Evolutionary conservation across 2,329 filamentous ascomycete species (phyloP).

Genomic region (Nigrospora sphaerica): DNA sequence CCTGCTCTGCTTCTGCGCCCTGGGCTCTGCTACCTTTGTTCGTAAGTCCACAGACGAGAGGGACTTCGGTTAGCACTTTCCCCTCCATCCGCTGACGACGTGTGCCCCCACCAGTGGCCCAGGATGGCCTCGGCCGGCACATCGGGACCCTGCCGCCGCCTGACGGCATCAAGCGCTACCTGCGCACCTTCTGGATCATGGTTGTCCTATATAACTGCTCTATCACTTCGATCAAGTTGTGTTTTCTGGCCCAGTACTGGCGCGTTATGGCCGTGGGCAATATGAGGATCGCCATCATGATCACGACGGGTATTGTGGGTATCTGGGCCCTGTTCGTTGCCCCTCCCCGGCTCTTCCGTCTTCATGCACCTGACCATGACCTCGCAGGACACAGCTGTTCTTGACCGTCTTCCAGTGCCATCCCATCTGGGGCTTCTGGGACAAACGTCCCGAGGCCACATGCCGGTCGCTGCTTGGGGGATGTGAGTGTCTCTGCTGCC

Average conservation of each 20-base stretch:
- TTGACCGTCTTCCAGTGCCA: neutral
- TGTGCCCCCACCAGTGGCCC: neutral
- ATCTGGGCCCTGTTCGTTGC: neutral
- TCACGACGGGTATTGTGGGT: neutral
- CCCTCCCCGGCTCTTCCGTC: neutral
- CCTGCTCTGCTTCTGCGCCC: neutral
- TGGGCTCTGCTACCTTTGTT: too few species aligned
- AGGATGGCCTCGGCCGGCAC: neutral
- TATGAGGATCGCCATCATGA: neutral
- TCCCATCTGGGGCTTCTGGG: constrained; percentile 1
- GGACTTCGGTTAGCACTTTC: too few species aligned
- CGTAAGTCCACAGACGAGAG: too few species aligned
- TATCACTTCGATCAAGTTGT: neutral
- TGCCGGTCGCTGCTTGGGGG: too few species aligned
- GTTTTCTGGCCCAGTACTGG: neutral
- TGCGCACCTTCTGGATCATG: neutral
- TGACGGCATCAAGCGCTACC: neutral
- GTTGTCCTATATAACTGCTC: neutral
- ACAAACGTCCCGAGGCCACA: neutral
- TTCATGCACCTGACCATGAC: neutral
- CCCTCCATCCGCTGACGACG: too few species aligned
- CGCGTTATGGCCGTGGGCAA: neutral
- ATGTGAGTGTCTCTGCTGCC: too few species aligned
- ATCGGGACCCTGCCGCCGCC: neutral
- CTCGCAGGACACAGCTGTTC: neutral